Conservation (phyloP, 2,329 filamentous ascomycete genomes). For the Trichocomaceae sp. region DNA sequence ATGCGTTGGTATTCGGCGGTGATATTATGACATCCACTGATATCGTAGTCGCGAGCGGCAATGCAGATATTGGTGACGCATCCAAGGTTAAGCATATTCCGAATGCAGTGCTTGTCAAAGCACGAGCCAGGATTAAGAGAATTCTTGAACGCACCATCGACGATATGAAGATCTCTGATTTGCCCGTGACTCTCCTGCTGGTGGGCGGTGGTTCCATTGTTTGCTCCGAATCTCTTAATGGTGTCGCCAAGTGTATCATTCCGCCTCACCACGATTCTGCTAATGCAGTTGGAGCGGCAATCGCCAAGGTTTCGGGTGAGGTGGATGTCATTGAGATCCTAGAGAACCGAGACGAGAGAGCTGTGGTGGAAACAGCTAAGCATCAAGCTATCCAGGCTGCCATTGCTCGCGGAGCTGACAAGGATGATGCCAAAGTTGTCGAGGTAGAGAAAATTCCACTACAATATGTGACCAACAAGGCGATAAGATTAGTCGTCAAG, state of each 20-base stretch:
- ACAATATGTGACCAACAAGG: slow-evolving; percentile 30
- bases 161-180: slow-evolving; percentile 51
- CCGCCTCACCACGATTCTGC: slow-evolving; percentile 51
- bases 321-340: slow-evolving; percentile 49
- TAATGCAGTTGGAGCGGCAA: slow-evolving; percentile 56
- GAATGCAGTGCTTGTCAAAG: slow-evolving; percentile 17
- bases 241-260: slow-evolving; percentile 46
- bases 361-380: slow-evolving; percentile 20
- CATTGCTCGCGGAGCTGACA: slow-evolving; percentile 18
- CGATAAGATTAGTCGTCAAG: slow-evolving; percentile 30
- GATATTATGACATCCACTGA: slow-evolving; percentile 55
- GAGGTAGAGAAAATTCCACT: slow-evolving; percentile 39
- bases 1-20: slow-evolving; percentile 54
- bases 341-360: slow-evolving; percentile 23
- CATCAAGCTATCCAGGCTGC: slow-evolving; percentile 19
- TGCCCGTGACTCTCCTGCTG: slow-evolving; percentile 47
- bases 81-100: slow-evolving; percentile 18
- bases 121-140: slow-evolving; percentile 35
- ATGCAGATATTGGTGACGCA: slow-evolving; percentile 20
- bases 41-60: slow-evolving; percentile 36
- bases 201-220: slow-evolving; percentile 54
- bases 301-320: slow-evolving; percentile 49
- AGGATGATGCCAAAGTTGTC: slow-evolving; percentile 37
- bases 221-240: slow-evolving; percentile 43
- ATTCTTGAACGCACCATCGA: slow-evolving; percentile 50